Base-by-base conservation (phyloP, 2,329 filamentous ascomycete species). In the Verticillium nonalfalfae region DNA sequence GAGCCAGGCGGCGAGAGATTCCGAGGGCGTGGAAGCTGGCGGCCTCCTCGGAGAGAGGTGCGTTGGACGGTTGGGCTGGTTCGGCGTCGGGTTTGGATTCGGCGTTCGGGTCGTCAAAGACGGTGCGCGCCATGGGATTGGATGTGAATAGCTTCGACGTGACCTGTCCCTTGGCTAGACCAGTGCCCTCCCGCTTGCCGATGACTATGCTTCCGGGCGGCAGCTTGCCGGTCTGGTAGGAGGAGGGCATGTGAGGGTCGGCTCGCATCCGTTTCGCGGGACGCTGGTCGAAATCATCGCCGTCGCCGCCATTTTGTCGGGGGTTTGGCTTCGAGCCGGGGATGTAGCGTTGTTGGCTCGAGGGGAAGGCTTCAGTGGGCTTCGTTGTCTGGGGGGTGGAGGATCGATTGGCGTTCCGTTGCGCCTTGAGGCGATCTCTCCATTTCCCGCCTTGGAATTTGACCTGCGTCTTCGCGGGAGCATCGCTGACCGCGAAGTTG, bases 121-220 rank as follows among this genome's bases (percentile, higher is more conserved):
- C 81, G 1, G 87, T 90, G 64, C 85, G 89, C 4, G 91, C 83
- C 4, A 82, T 77, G 0, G 94, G 94, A 65, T 98, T 99, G 75
- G 87, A 94, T 1, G 92, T 91, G 77, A 98, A 99, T 2, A 99
- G 82, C 13, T 93, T 93, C 6, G 95, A 98, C 31, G 97, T 89
- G 62, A 98, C 84, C 67, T 91, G 86, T 52, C 79, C 72, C 61
- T 67, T 90, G 86, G 54, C 79, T 1, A 39, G 56, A 39, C 26
- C 26, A 35, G 38, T 64, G 33, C 62, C 55, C 56, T 67, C 60
- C 60, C 61, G 68, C 5, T 63, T 66, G 36, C 66, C 68, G 3
- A 66, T 65, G 57, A 61, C 66, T 65, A 74, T 73, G 62, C 70
- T 75, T 56, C 73, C 71, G 15, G 72, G 66, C 10, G 73, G 73